These are phyloP conservation scores for Polyplosphaeria fusca DNA, from an alignment of 495 filamentous ascomycete species.

Conservation along the genomic window DNA sequence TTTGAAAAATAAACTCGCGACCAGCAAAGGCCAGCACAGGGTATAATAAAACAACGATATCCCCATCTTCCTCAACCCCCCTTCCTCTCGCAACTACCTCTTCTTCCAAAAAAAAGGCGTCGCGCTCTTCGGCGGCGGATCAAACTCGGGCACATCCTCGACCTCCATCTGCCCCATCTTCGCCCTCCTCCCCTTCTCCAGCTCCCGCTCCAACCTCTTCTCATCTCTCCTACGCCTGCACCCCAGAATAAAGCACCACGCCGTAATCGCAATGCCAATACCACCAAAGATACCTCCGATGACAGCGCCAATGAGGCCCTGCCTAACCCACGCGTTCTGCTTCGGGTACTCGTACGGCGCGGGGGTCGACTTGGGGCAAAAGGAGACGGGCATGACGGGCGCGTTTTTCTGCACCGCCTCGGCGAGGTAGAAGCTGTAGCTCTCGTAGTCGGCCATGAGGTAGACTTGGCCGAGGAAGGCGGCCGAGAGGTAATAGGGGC, in stretches of 20 bases:
- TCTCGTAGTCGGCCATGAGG: conserved; percentile 40
- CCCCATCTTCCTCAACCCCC: background rate
- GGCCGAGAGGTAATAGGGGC: conserved; percentile 36
- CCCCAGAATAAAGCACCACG: conserved; percentile 12
- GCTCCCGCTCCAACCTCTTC: conserved; percentile 15
- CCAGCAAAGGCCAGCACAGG: conserved; percentile 12
- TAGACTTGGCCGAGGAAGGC: conserved; percentile 39
- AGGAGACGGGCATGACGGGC: conserved; percentile 35
- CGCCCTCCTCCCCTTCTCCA: conserved; percentile 18
- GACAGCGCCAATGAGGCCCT: conserved; percentile 36
- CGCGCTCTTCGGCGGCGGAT: conserved; percentile 18
- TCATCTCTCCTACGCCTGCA: conserved; percentile 3
- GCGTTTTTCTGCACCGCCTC: conserved; percentile 31
- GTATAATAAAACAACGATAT: conserved; percentile 12
- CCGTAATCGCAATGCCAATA: conserved; percentile 16
- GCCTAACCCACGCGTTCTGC: conserved; percentile 14
- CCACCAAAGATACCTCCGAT: conserved; percentile 39
- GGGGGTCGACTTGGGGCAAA: conserved; percentile 34
- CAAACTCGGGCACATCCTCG: conserved; percentile 24
- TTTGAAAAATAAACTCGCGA: conserved; percentile 2
- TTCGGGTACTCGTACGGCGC: conserved; percentile 21
- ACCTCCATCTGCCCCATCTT: conserved; percentile 31
- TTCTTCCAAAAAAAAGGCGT: conserved; percentile 26
- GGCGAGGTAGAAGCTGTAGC: conserved; percentile 37
- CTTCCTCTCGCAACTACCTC: conserved; percentile 4